phyloP scores from a whole-genome alignment of 352 stramenopile genomes.

The Aphanomyces invadans region DNA sequence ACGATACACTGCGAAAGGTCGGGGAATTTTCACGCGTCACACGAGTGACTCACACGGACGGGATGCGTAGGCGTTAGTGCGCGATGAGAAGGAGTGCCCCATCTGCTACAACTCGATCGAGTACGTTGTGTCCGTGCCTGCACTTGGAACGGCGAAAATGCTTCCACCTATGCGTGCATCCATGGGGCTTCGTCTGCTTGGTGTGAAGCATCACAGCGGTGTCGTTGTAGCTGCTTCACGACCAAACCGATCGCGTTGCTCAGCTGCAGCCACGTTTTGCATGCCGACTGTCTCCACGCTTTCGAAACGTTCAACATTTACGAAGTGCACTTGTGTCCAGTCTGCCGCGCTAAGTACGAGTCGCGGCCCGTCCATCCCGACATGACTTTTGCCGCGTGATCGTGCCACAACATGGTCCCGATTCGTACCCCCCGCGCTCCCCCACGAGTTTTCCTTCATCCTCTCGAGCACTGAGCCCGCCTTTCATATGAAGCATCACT shows the following conservation, averaged over 20 bases:
- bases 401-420: too few relatives aligned
- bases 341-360: conserved; percentile 43
- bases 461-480: too few relatives aligned
- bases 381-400: conserved; percentile 10
- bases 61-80: conserved; percentile 32
- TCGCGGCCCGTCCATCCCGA: not conserved
- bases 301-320: conserved; percentile 87
- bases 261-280: conserved; percentile 75
- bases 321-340: conserved; percentile 61
- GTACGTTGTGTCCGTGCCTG: conserved; percentile 31
- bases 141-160: too few relatives aligned
- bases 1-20: conserved; percentile 38
- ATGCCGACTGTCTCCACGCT: conserved; percentile 55
- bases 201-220: not conserved
- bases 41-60: not conserved
- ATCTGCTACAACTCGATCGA: conserved; percentile 75
- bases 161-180: too few relatives aligned
- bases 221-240: not conserved
- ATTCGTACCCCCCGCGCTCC: too few relatives aligned
- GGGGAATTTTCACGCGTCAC: not conserved
- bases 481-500: too few relatives aligned
- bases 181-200: not conserved
- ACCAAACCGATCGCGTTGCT: conserved; percentile 37
- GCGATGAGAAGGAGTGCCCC: conserved; percentile 57
- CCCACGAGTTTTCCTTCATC: not conserved